Percentiles rank a stretch among this genome's conserved stretches.
Conservation (phyloP, 2,329 filamentous ascomycete species). For the Lecanosticta acicola region DNA sequence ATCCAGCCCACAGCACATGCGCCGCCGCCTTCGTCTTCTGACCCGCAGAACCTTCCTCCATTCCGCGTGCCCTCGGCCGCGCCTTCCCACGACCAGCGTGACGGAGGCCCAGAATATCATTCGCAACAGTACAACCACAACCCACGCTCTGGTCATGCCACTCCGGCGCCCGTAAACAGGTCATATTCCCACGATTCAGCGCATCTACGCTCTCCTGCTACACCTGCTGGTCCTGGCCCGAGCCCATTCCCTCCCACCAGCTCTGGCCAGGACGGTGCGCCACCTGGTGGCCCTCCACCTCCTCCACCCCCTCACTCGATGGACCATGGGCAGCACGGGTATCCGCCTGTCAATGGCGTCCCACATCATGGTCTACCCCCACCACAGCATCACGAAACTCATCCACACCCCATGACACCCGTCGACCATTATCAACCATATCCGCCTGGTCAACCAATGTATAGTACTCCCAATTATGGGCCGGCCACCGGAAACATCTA, state of each 20-base stretch:
- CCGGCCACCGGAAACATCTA: conserved; percentile 23
- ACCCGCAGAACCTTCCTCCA: conserved; percentile 24
- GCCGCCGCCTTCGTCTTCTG: conserved; percentile 21
- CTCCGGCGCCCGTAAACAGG: conserved; percentile 31
- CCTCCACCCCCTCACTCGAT: conserved; percentile 21
- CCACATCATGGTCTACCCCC: conserved; percentile 23
- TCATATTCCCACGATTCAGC: conserved; percentile 31
- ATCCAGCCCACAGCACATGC: conserved; percentile 24
- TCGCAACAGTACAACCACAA: conserved; percentile 29
- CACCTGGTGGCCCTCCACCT: conserved; percentile 16
- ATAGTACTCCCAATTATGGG: conserved; percentile 22
- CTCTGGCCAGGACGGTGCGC: conserved; percentile 22
- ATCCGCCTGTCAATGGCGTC: conserved; percentile 26
- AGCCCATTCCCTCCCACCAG: conserved; percentile 9
- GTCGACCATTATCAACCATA: conserved; percentile 23
- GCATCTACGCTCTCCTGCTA: conserved; percentile 31
- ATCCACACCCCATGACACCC: conserved; percentile 26
- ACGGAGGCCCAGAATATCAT: conserved; percentile 15
- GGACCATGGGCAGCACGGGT: conserved; percentile 31
- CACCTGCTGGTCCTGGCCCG: conserved; percentile 26
- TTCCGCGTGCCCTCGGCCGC: conserved; percentile 23
- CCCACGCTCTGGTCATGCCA: conserved; percentile 33
- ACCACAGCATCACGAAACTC: conserved; percentile 19
- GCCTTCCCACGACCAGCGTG: conserved; percentile 25
- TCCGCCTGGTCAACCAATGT: conserved; percentile 23